phyloP scores from a whole-genome alignment of 2,329 filamentous ascomycete genomes.

The Microcera coccophila region DNA sequence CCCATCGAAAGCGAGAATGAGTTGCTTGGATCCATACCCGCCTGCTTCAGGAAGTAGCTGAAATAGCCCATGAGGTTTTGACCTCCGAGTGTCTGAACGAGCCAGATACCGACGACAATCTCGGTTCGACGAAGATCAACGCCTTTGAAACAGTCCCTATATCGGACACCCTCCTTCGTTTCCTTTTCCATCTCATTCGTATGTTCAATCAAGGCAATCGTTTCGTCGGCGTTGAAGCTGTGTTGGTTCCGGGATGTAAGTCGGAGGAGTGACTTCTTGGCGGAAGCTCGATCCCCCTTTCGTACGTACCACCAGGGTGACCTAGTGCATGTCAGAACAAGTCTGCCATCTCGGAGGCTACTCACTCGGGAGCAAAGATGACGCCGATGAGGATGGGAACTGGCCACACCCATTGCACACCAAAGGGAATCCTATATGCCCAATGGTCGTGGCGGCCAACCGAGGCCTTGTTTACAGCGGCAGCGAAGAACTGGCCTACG shows the following conservation, averaged over 20 bases:
- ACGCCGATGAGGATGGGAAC: constrained; percentile 43
- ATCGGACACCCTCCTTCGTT: constrained; percentile 41
- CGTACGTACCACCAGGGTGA: constrained; percentile 52
- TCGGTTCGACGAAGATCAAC: constrained; percentile 51
- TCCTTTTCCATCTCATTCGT: constrained; percentile 49
- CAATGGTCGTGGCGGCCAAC: constrained; percentile 39
- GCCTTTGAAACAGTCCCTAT: constrained; percentile 51
- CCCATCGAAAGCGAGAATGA: constrained; percentile 46
- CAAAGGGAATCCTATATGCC: constrained; percentile 50
- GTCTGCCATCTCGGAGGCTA: fast-evolving
- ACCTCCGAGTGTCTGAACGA: constrained; percentile 47
- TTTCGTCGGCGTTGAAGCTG: constrained; percentile 43
- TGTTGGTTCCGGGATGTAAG: constrained; percentile 38
- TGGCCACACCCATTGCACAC: constrained; percentile 51
- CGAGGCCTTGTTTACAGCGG: constrained; percentile 44
- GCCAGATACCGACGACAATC: constrained; percentile 47
- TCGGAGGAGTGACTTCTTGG: constrained; percentile 39
- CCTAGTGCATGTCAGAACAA: constrained; percentile 18
- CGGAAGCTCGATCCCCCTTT: constrained; percentile 38
- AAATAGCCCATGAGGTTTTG: constrained; percentile 49
- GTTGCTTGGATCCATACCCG: constrained; percentile 41
- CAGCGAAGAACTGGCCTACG: constrained; percentile 51
- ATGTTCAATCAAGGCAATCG: constrained; percentile 51
- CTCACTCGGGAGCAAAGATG: constrained; percentile 46
- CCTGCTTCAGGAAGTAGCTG: constrained; percentile 44